Evolutionary conservation across 1,284 basidiomycete species (phyloP).

Genomic region (Porodaedalea pini): DNA sequence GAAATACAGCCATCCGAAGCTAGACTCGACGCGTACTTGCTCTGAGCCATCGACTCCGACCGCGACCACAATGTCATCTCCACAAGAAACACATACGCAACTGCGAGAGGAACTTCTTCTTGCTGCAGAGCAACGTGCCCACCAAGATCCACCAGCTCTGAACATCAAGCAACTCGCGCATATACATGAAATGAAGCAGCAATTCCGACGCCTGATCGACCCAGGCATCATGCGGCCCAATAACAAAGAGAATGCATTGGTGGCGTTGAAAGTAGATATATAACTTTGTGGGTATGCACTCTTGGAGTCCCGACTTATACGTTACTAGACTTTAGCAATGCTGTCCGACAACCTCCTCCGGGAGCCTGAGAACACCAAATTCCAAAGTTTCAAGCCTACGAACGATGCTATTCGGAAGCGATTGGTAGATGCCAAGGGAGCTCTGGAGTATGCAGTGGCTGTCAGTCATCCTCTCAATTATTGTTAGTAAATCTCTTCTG

Average conservation of each 20-base stretch:
- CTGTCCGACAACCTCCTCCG: constrained; percentile 70
- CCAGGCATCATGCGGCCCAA: constrained; percentile 75
- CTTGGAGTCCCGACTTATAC: neutral
- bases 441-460: constrained; percentile 72
- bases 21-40: no score
- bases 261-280: constrained; percentile 57
- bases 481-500: constrained; percentile 13
- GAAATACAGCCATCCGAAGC: no score
- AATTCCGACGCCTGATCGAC: constrained; percentile 69
- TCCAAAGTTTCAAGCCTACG: constrained; percentile 67
- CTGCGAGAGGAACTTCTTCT: constrained; percentile 4
- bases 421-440: constrained; percentile 53
- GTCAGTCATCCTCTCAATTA: constrained; percentile 37
- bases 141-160: neutral
- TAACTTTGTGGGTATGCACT: neutral
- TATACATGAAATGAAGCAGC: constrained; percentile 62
- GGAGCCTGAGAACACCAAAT: constrained; percentile 69
- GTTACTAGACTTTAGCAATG: constrained; percentile 53
- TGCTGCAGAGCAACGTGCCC: constrained; percentile 11
- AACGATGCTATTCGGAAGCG: constrained; percentile 40
- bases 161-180: constrained; percentile 37
- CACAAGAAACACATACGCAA: neutral
- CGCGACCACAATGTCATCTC: constrained; percentile 10
- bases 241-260: constrained; percentile 52
- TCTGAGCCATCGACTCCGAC: no score